phyloP scores from a whole-genome alignment of 805 yeast genomes.

The Wickerhamiella occidentalis region DNA sequence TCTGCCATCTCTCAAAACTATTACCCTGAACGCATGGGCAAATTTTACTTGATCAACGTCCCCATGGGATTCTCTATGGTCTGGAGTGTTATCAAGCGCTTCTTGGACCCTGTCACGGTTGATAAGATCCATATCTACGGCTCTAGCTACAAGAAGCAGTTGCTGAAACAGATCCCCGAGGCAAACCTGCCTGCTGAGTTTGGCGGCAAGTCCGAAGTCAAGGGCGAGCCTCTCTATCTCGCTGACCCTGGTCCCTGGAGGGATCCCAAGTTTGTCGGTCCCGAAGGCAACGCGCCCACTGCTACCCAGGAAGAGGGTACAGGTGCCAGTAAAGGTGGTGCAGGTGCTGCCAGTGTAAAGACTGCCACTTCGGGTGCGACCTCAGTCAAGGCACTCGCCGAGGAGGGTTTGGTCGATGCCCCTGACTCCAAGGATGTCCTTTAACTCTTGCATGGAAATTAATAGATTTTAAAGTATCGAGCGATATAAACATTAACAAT shows the following conservation, averaged over 20 bases:
- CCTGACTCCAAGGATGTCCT: conserved; percentile 1
- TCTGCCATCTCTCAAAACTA: conserved; percentile 90
- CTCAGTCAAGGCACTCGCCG: background rate
- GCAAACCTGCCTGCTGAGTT: conserved; percentile 85
- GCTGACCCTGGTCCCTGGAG: conserved; percentile 98
- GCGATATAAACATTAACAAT: background rate
- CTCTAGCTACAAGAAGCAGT: conserved; percentile 61
- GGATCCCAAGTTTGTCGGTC: conserved; percentile 75
- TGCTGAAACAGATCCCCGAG: conserved; percentile 82
- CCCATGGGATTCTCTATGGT: conserved; percentile 97
- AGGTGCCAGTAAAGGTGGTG: background rate
- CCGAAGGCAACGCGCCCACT: conserved; percentile 84
- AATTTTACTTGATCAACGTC: conserved; percentile 87
- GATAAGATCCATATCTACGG: conserved; percentile 86
- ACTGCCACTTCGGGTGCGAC: background rate
- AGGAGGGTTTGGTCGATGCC: background rate
- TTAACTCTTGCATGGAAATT: background rate
- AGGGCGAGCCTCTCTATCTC: conserved; percentile 54
- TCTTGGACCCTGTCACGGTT: conserved; percentile 94
- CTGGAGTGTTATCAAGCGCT: conserved; percentile 80
- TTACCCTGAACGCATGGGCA: conserved; percentile 99
- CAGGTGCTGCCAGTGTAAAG: background rate
- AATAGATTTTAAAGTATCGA: background rate
- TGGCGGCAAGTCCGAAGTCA: conserved; percentile 68
- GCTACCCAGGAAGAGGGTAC: conserved; percentile 4